Base-by-base conservation (phyloP, 164 flowering plant species). In the Dillenia suffruticosa region DNA sequence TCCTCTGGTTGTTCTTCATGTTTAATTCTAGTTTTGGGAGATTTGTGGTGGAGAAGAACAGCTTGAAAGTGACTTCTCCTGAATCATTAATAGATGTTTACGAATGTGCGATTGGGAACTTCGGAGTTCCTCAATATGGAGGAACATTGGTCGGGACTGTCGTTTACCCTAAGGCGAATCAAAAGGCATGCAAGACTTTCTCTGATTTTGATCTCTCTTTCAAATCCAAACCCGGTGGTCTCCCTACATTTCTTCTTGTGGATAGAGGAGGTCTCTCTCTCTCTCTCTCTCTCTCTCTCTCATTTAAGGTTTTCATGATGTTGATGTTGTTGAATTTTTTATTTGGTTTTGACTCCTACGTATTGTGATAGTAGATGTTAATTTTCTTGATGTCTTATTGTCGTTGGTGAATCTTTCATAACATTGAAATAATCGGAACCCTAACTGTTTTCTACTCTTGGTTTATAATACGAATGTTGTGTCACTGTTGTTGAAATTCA, bases 21-120 rank as follows among this genome's bases (percentile, higher is more conserved):
- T 66, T 54, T 53, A 81, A 78, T 24, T 64, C 70, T 24, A 77
- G 85, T 66, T 13, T 72, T 51, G 91, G 90, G 8, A 81, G 84
- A 68, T 94, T 94, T 60, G 93, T 86, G 56, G 97, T 91, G 77
- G 97, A 91, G 88, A 94, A 89, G 86, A 94, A 86, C 74, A 91
- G 87, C 72, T 79, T 94, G 77, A 80, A 75, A 57, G 81, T 94
- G 44, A 91, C 92, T 5, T 81, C 96, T 2, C 97, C 99, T 0
- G 83, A 76, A 0, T 65, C 78, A 0, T 54, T 94, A 63, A 86
- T 77, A 61, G 88, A 69, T 40, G 82, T 70, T 9, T 82, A 91
- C 57, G 97, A 94, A 63, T 88, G 92, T 58, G 96, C 97, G 9
- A 89, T 94, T 68, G 96, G 99, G 19, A 89, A 94, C 63, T 94